Evolutionary conservation across 257 asterid species (phyloP).

Genomic region (Solanum lignicaule): DNA sequence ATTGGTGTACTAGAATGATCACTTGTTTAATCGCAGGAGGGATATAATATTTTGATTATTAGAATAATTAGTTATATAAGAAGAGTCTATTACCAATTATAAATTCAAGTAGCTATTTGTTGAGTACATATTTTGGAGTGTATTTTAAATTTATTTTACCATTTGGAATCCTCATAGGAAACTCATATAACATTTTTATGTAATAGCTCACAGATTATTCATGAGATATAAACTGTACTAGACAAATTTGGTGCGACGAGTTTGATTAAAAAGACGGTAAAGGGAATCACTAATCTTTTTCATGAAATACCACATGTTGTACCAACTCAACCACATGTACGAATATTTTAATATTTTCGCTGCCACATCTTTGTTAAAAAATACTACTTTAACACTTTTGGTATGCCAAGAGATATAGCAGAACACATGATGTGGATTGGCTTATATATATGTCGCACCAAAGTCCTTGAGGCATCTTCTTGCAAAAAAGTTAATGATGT

Average conservation of each 20-base stretch:
- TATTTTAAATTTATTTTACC: no score
- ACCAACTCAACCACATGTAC: not conserved
- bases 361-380: not conserved
- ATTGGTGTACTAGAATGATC: not conserved
- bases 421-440: not conserved
- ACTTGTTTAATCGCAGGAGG: not conserved
- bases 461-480: not conserved
- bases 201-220: no score
- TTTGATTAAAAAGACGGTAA: fast-evolving
- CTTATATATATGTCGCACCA: not conserved
- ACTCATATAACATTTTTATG: not conserved
- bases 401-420: not conserved
- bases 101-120: not conserved
- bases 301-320: not conserved
- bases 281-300: fast-evolving
- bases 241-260: not conserved
- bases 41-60: not conserved
- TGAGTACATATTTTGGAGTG: not conserved
- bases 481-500: no score
- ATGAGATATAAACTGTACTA: no score
- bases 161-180: not conserved
- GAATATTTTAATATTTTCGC: not conserved
- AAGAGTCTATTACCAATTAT: not conserved
- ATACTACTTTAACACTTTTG: not conserved
- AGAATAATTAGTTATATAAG: not conserved